Conservation (phyloP, 2,329 filamentous ascomycete genomes). For the Reticulascus tulasneorum region DNA sequence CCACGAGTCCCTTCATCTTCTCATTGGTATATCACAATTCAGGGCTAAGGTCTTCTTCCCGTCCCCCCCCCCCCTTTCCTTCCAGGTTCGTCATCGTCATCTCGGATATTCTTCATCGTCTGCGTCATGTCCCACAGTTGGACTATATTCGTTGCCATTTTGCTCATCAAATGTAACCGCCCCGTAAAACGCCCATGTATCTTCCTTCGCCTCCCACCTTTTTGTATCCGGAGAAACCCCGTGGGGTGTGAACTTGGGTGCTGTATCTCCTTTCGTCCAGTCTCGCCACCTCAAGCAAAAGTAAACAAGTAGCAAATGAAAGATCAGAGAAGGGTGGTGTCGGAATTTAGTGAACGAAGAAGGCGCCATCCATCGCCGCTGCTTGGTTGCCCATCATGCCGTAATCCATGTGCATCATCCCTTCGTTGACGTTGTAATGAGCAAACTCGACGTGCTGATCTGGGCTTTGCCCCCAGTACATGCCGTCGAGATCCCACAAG, state of each 20-base stretch:
- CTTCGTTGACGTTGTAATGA: constrained; percentile 25
- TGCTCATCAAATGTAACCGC: constrained; percentile 3
- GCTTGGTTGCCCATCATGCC: constrained; percentile 31
- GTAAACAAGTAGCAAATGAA: neutral
- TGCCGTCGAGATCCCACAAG: constrained; percentile 53
- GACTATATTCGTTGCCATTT: neutral
- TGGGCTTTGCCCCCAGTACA: constrained; percentile 46
- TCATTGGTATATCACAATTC: neutral
- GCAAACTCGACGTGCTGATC: constrained; percentile 23
- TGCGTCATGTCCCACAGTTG: constrained; percentile 7
- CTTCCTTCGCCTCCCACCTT: neutral
- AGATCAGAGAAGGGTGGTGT: neutral
- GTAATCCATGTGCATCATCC: constrained; percentile 33
- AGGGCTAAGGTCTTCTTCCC: neutral
- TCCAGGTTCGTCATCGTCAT: constrained; percentile 6
- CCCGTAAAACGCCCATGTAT: neutral
- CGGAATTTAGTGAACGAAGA: constrained; percentile 37
- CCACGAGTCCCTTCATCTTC: neutral
- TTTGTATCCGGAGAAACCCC: constrained; percentile 1
- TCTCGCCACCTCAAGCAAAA: neutral
- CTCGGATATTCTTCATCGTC: constrained; percentile 6
- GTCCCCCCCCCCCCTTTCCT: neutral
- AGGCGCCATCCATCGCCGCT: constrained; percentile 33
- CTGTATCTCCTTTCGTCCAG: neutral
- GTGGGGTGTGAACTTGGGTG: too few relatives aligned